Percentiles rank a stretch among this genome's conserved stretches.
Conservation (phyloP, 179 eudicot species). For the Corrigiola litoralis region DNA sequence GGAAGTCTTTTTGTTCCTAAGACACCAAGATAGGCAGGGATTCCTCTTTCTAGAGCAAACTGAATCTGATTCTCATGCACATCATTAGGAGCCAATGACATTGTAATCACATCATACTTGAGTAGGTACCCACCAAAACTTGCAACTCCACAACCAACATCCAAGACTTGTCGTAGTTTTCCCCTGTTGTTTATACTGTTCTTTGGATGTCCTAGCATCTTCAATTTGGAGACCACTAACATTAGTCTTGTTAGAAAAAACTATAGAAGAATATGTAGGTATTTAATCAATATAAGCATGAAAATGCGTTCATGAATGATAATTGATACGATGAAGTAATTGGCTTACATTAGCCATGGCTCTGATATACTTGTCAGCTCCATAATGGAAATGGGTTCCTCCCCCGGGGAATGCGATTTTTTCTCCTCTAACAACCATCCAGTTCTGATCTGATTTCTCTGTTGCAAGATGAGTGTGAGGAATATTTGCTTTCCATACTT, state of each 20-base stretch:
- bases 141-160: constrained; percentile 53
- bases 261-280: too few relatives aligned
- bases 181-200: constrained; percentile 39
- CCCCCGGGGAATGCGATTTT: constrained; percentile 47
- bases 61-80: constrained; percentile 52
- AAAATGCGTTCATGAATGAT: background rate
- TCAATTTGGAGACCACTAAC: constrained; percentile 1
- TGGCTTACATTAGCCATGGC: constrained; percentile 38
- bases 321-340: background rate
- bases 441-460: constrained; percentile 50
- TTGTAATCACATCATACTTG: constrained; percentile 33
- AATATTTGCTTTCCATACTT: constrained; percentile 50
- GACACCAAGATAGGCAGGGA: constrained; percentile 47
- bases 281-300: too few relatives aligned
- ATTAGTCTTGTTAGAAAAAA: too few relatives aligned
- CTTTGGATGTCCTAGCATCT: constrained; percentile 40
- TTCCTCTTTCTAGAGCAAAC: constrained; percentile 50
- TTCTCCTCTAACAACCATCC: constrained; percentile 50
- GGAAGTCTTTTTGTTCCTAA: constrained; percentile 46
- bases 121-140: constrained; percentile 50
- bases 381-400: constrained; percentile 52
- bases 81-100: constrained; percentile 51
- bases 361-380: constrained; percentile 42
- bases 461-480: constrained; percentile 54
- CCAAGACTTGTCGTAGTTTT: constrained; percentile 34